Conservation (phyloP, 441 rosid genomes). For the Erodium moschatum region DNA sequence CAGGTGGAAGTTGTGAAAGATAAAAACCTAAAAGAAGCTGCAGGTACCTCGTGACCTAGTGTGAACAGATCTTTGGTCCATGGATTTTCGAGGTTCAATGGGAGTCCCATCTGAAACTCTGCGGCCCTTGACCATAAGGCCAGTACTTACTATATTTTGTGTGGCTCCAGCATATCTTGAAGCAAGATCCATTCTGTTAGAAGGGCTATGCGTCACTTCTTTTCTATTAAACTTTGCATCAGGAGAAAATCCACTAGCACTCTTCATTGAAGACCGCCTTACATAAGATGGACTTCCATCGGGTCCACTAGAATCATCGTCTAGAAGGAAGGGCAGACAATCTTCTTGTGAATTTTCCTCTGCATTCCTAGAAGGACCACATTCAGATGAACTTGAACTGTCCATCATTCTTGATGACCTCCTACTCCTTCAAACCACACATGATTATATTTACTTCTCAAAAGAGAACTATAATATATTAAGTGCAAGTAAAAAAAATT, state of each 20-base stretch:
- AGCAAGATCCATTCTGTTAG: slow-evolving; percentile 31
- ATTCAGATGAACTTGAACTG: slow-evolving; percentile 41
- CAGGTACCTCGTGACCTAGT: slow-evolving; percentile 48
- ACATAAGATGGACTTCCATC: slow-evolving; percentile 57
- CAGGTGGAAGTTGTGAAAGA: background rate
- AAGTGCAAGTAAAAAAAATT: background rate
- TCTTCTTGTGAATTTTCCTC: slow-evolving; percentile 72
- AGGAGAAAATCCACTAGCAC: slow-evolving; percentile 42
- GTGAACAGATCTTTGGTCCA: slow-evolving; percentile 38
- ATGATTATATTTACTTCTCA: slow-evolving; percentile 21
- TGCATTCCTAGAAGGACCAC: slow-evolving; percentile 36
- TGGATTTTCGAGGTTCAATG: slow-evolving; percentile 35
- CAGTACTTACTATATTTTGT: slow-evolving; percentile 32
- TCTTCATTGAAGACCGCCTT: slow-evolving; percentile 21
- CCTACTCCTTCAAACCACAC: slow-evolving; percentile 35
- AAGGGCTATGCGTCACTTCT: slow-evolving; percentile 30
- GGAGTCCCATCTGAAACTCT: slow-evolving; percentile 36
- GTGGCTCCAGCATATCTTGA: slow-evolving; percentile 35
- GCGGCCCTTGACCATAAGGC: slow-evolving; percentile 30
- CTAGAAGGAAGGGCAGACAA: slow-evolving; percentile 72
- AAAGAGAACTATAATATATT: slow-evolving; percentile 11
- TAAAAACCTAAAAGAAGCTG: slow-evolving; percentile 16
- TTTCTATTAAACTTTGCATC: slow-evolving; percentile 39
- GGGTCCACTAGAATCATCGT: slow-evolving; percentile 69
- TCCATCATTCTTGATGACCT: slow-evolving; percentile 35